Evolutionary conservation across 805 yeast species (phyloP), one percentile per base, ranked within the genome.

Genomic region (Wickerhamomyces kurtzmanii): DNA sequence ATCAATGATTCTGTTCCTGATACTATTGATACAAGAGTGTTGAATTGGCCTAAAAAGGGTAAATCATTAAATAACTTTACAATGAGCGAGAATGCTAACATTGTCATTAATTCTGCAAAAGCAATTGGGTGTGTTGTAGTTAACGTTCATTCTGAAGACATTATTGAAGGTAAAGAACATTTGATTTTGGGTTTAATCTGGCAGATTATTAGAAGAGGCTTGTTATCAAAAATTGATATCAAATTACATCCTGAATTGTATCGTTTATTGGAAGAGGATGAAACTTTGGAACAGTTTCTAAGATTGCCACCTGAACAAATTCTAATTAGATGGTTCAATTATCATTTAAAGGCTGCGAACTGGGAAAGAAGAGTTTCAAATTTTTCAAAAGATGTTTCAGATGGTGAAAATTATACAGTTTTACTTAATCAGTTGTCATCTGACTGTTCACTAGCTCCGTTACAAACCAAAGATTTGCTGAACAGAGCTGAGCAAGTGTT

Each of bases 61-160:
- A 87, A 84, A 57, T 57, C 70, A 12, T 69, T 91, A 52, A 91
- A 91, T 65, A 84, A 85, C 50, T 91, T 91, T 67, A 91, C 87
- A 39, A 89, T 93, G 76, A 72, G 82, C 40, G 98, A 91, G 61
- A 91, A 91, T 57, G 96, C 97, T 30, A 91, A 91, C 59, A 87
- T 91, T 40, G 97, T 91, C 21, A 84, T 91, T 58, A 91, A 91
- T 57, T 91, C 98, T 3, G 98, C 98, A 17, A 91, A 91, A 61
- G 98, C 97, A 29, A 91, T 91, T 58, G 98, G 98, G 13, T 89
- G 96, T 67, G 82, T 91, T 32, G 97, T 91, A 27, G 97, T 91
- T 28, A 91, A 91, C 50, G 97, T 91, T 28, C 97, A 89, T 45
- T 82, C 96, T 11, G 96, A 86, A 51, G 96, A 86, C 53, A 83